A percentile compares a stretch with the other conserved stretches of the same genome.
Evolutionary conservation across 2,329 filamentous ascomycete species (phyloP).

Genomic region (Colletotrichum spinosum): DNA sequence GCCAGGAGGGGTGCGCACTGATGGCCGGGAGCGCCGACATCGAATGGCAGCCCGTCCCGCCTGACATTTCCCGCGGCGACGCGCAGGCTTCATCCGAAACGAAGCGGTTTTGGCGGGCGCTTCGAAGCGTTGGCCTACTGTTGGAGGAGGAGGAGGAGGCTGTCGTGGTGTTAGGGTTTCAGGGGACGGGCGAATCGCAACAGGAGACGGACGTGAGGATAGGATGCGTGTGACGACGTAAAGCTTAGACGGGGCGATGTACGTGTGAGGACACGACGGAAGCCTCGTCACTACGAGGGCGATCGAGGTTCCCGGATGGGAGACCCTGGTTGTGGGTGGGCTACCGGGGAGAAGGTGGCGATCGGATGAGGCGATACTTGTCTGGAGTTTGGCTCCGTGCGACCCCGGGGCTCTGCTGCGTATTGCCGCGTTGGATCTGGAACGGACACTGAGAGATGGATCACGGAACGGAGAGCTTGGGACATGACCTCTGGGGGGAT

Average conservation of each 20-base stretch:
- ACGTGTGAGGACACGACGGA: neutral
- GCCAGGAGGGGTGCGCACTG: conserved; percentile 2
- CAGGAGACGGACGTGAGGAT: neutral
- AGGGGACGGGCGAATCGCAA: conserved; percentile 21
- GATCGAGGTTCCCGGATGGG: neutral
- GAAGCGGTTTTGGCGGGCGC: conserved; percentile 5
- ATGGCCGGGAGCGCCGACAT: conserved; percentile 22
- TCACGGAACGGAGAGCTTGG: too few species aligned
- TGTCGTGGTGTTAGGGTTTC: conserved; percentile 15
- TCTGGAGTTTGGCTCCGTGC: conserved; percentile 26
- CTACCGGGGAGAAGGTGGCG: neutral
- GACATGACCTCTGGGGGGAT: too few species aligned
- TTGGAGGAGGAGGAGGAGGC: too few species aligned
- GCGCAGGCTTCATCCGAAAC: conserved; percentile 9
- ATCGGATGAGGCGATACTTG: conserved; percentile 34
- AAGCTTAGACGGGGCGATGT: neutral
- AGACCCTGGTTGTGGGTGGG: neutral
- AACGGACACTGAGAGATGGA: too few species aligned
- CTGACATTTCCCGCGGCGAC: conserved; percentile 22
- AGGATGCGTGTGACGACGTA: neutral
- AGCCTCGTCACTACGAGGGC: neutral
- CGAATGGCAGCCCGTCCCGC: conserved; percentile 20
- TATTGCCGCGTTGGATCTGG: conserved; percentile 19
- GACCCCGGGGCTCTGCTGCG: conserved; percentile 7
- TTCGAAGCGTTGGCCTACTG: neutral